A percentile compares a stretch with the other conserved stretches of the same genome.
Conservation (phyloP, 208 protist genomes). For the Leishmania mexicana region DNA sequence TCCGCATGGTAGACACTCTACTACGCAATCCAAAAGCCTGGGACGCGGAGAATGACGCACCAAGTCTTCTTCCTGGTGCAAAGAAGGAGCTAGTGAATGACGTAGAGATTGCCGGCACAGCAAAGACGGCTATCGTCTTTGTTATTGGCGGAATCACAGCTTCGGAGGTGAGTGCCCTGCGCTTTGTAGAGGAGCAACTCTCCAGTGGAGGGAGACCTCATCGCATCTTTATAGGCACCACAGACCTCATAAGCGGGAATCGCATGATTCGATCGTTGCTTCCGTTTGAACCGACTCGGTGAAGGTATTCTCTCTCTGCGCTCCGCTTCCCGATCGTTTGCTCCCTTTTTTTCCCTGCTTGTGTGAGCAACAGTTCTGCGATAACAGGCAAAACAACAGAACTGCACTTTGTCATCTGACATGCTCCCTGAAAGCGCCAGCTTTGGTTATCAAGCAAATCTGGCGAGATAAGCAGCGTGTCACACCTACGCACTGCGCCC, state of each 20-base stretch:
- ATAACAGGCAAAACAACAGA: neutral
- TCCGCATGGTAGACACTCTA: conserved; percentile 59
- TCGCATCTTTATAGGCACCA: conserved; percentile 60
- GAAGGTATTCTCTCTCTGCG: neutral
- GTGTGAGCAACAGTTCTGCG: neutral
- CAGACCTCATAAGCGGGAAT: conserved; percentile 67
- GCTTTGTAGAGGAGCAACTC: conserved; percentile 76
- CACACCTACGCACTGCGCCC: neutral
- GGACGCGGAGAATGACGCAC: conserved; percentile 35
- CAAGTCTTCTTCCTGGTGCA: conserved; percentile 52
- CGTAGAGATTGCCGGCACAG: conserved; percentile 31
- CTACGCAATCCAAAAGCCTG: conserved; percentile 46
- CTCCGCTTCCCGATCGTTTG: neutral
- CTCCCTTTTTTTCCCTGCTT: neutral
- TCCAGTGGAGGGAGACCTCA: conserved; percentile 40
- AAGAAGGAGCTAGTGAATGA: conserved; percentile 57
- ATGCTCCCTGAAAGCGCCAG: neutral
- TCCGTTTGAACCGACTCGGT: conserved; percentile 39
- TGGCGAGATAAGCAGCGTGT: neutral
- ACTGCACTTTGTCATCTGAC: neutral
- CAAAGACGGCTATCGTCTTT: conserved; percentile 80
- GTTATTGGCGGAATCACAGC: conserved; percentile 94
- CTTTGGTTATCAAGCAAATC: neutral
- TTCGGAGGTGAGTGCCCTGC: conserved; percentile 91
- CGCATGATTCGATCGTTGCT: conserved; percentile 55